Evolutionary conservation across 495 filamentous ascomycete species (phyloP).

Genomic region (Tuber indicum): DNA sequence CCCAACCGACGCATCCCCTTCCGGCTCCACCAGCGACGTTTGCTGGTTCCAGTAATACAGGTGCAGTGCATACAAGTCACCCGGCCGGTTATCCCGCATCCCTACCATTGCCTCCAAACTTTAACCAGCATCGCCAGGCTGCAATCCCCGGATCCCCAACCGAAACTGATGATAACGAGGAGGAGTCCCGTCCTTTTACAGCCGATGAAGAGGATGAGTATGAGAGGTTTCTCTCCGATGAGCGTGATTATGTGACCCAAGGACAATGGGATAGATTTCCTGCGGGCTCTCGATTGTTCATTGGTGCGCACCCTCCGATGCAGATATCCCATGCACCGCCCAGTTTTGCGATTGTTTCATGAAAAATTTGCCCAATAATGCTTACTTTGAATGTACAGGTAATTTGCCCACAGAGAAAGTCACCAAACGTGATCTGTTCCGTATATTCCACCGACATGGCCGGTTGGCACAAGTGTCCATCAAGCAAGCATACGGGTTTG

Average conservation of each 20-base stretch:
- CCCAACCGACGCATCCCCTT: constrained; percentile 37
- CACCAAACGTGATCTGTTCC: constrained; percentile 87
- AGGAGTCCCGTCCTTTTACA: constrained; percentile 40
- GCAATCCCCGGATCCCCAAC: constrained; percentile 29
- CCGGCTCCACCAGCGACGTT: constrained; percentile 35
- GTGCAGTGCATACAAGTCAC: constrained; percentile 28
- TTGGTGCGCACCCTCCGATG: constrained; percentile 59
- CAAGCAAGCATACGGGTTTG: constrained; percentile 94
- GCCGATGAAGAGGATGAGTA: constrained; percentile 57
- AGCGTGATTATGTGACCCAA: constrained; percentile 73
- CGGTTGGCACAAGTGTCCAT: constrained; percentile 90
- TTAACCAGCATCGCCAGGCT: constrained; percentile 38
- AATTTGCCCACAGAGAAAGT: constrained; percentile 90
- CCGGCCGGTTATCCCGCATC: constrained; percentile 40
- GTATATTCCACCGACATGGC: constrained; percentile 78
- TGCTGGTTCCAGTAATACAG: constrained; percentile 33
- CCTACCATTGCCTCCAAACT: constrained; percentile 39
- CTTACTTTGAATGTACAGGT: constrained; percentile 52
- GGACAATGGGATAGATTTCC: constrained; percentile 94
- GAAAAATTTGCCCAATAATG: constrained; percentile 31
- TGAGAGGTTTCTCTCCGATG: constrained; percentile 73
- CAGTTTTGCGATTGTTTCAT: constrained; percentile 18
- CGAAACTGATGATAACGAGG: constrained; percentile 34
- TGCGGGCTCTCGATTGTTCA: constrained; percentile 74
- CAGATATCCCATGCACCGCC: constrained; percentile 27